Base-by-base conservation (phyloP, 2,329 filamentous ascomycete species). In the Ustulina deusta region DNA sequence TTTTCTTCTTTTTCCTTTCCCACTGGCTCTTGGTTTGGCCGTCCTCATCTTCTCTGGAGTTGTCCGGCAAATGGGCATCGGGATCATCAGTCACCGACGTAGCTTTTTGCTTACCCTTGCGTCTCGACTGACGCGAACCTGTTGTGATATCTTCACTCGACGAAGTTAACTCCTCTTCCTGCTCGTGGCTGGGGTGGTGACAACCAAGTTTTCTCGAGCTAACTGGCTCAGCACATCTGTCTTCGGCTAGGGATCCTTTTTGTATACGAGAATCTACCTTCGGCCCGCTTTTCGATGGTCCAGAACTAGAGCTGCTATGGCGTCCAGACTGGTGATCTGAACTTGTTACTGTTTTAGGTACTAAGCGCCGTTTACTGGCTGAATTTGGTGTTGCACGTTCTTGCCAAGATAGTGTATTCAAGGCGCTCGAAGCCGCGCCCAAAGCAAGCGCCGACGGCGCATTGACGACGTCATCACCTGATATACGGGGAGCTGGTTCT, bases 1-100 rank as follows among this genome's bases (percentile, higher is more conserved):
- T 83, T 9, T 85, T 79, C 56, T 84, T 82, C 69, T 92, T 88
- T 56, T 86, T 88, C 60, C 83, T 84, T 70, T 91, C 87, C 86
- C 89, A 92, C 10, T 83, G 82, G 22, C 79, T 80, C 57, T 86
- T 82, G 7, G 81, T 80, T 29, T 81, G 77, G 15, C 72, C 74
- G 1, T 73, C 77, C 32, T 81, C 81, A 2, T 80, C 82, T 22
- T 82, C 79, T 22, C 80, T 78, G 5, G 82, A 78, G 11, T 80
- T 80, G 40, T 85, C 83, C 10, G 82, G 81, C 3, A 83, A 82
- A 7, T 82, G 81, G 6, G 81, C 83, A n/a, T 84, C 83, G 4
- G 81, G 83, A 29, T 81, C 84, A 29, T 77, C 81, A 22, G 84
- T 54, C 10, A 71, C 15, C n/a, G 68, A 64, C 77, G 38, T 84